A percentile compares a stretch with the other conserved stretches of the same genome.
Evolutionary conservation across 2,329 filamentous ascomycete genomes (phyloP).

Genomic region (Aspergillus sp.): DNA sequence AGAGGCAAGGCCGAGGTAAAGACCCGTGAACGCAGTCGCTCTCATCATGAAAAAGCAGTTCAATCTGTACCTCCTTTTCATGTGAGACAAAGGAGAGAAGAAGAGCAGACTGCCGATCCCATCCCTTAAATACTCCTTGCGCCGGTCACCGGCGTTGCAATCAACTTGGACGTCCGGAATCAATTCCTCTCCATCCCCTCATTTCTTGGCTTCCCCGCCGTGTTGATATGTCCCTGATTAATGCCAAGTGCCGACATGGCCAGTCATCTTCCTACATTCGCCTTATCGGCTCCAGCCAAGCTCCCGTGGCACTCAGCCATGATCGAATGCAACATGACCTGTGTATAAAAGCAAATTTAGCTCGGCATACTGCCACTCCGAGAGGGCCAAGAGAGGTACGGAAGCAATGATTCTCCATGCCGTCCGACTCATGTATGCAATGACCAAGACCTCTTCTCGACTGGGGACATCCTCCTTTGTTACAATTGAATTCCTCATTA

Average conservation of each 20-base stretch:
- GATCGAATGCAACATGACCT: not conserved
- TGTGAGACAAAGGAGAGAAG: not conserved
- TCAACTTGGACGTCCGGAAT: not conserved
- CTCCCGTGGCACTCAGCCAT: not conserved
- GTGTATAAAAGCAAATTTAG: not conserved
- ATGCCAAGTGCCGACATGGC: not conserved
- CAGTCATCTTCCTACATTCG: not conserved
- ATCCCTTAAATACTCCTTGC: not conserved
- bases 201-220: constrained; percentile 7
- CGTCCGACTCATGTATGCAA: not conserved
- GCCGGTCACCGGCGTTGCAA: not conserved
- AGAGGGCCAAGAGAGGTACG: not conserved
- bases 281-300: not conserved
- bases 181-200: not conserved
- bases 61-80: not conserved
- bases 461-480: not conserved
- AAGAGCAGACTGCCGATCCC: not conserved
- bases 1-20: constrained; percentile 4
- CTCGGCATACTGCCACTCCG: not conserved
- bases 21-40: not conserved
- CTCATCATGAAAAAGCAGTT: constrained; percentile 1
- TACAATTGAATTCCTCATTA: not conserved
- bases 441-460: not conserved
- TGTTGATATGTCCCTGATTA: not conserved
- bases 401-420: not conserved